Evolutionary conservation across 305 asterid species (phyloP).

Genomic region (Vinca major): DNA sequence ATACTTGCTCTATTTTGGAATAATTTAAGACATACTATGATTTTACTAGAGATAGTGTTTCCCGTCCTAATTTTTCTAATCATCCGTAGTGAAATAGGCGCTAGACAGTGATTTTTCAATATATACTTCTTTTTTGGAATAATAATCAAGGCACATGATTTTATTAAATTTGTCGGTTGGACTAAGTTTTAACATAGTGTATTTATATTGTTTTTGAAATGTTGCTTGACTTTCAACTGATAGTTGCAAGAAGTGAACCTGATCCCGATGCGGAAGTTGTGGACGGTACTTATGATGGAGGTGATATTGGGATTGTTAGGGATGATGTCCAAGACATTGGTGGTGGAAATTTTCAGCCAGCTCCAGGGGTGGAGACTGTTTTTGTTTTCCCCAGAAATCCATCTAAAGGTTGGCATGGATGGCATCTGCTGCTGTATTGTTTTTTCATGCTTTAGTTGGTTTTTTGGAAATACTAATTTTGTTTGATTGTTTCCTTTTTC

Average conservation of each 20-base stretch:
- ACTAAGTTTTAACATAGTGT: background rate
- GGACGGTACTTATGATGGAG: conserved; percentile 45
- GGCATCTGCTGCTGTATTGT: conserved; percentile 9
- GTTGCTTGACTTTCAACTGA: conserved; percentile 1
- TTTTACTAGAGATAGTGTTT: background rate
- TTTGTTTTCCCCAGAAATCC: conserved; percentile 92
- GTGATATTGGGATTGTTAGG: conserved; percentile 76
- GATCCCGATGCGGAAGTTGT: conserved; percentile 52
- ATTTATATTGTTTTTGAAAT: conserved; percentile 9
- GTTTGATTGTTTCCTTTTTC: conserved; percentile 18
- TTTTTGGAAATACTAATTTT: background rate
- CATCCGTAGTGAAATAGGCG: background rate
- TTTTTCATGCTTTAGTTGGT: conserved; percentile 2
- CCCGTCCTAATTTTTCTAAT: no score
- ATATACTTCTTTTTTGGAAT: background rate
- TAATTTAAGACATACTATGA: no score
- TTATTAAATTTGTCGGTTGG: background rate
- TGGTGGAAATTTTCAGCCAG: conserved; percentile 55
- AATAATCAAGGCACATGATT: background rate
- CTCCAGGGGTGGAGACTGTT: conserved; percentile 74
- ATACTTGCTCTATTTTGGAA: no score
- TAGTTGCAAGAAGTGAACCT: conserved; percentile 65
- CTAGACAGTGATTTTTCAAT: background rate
- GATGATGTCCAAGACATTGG: conserved; percentile 74
- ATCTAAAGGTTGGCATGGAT: conserved; percentile 42